Conservation (phyloP, 2,329 filamentous ascomycete genomes). For the Xylariaceae sp. region DNA sequence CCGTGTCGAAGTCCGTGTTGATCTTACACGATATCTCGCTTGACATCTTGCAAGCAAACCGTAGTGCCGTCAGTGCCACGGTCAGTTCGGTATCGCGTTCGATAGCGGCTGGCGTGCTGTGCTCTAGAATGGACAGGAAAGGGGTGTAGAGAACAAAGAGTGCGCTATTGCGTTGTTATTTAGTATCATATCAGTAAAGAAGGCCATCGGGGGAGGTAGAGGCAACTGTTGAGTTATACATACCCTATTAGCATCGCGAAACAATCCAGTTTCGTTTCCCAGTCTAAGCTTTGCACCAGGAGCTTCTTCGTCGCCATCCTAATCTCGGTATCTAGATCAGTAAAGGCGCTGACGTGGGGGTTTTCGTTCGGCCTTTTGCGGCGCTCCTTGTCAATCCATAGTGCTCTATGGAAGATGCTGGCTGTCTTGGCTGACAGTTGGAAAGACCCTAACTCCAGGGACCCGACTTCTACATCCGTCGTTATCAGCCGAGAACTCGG, state of each 20-base stretch:
- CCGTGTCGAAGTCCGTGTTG: conserved; percentile 23
- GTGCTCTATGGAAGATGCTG: conserved; percentile 29
- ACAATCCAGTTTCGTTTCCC: conserved; percentile 31
- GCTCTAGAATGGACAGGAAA: conserved; percentile 29
- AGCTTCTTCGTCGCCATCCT: conserved; percentile 26
- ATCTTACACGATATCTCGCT: conserved; percentile 33
- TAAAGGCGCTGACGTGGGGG: conserved; percentile 26
- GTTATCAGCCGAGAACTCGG: conserved; percentile 24
- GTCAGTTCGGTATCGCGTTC: conserved; percentile 21
- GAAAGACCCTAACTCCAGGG: conserved; percentile 25
- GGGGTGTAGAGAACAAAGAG: conserved; percentile 32
- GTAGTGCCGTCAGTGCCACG: conserved; percentile 29
- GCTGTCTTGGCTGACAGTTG: conserved; percentile 31
- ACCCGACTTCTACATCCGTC: conserved; percentile 22
- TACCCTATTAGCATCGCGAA: conserved; percentile 33
- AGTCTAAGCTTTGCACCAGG: conserved; percentile 26
- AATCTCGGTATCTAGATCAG: conserved; percentile 29
- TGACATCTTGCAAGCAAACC: conserved; percentile 32
- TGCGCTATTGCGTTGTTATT: conserved; percentile 15
- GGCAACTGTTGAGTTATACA: background rate
- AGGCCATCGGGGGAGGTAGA: background rate
- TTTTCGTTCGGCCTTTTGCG: conserved; percentile 21
- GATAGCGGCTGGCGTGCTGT: conserved; percentile 11
- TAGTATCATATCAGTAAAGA: background rate
- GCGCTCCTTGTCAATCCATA: conserved; percentile 29